Evolutionary conservation across 108 stramenopile species (phyloP).

Genomic region (Nannochloropsis salina): DNA sequence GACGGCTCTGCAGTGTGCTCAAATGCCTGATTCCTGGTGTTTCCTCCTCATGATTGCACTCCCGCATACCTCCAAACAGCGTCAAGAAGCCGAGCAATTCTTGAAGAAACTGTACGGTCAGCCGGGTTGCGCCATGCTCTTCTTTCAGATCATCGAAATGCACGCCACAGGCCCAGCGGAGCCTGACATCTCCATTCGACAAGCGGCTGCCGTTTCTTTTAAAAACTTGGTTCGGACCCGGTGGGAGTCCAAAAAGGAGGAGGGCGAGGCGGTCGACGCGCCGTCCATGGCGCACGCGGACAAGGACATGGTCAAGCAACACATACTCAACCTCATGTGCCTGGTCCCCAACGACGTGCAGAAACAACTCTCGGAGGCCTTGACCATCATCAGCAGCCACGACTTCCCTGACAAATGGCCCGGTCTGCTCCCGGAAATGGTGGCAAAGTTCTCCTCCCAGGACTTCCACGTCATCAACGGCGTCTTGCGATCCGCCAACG

Average conservation of each 20-base stretch:
- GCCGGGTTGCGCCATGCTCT: conserved; percentile 33
- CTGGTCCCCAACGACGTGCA: conserved; percentile 79
- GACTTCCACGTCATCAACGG: conserved; percentile 76
- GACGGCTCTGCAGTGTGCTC: too few species aligned
- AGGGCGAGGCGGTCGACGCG: conserved; percentile 51
- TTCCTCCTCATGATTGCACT: too few species aligned
- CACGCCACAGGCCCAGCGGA: conserved; percentile 30
- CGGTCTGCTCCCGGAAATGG: conserved; percentile 78
- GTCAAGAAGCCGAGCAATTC: conserved; percentile 27
- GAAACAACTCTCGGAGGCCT: conserved; percentile 79
- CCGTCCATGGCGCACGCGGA: conserved; percentile 48
- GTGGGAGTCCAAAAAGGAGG: conserved; percentile 73
- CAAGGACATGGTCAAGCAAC: conserved; percentile 74
- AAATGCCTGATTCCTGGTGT: too few species aligned
- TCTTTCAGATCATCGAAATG: conserved; percentile 33
- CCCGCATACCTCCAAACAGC: not conserved
- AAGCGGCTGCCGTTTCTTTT: conserved; percentile 80
- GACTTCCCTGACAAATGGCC: conserved; percentile 95
- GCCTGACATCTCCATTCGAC: conserved; percentile 39
- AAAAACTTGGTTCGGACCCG: conserved; percentile 92
- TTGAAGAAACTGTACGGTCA: conserved; percentile 29
- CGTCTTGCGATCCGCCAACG: conserved; percentile 87
- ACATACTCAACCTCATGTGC: conserved; percentile 92
- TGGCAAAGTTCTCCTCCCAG: conserved; percentile 29
- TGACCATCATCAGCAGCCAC: conserved; percentile 78